Evolutionary conservation across 805 yeast species (phyloP).

Genomic region (Candida corydali): DNA sequence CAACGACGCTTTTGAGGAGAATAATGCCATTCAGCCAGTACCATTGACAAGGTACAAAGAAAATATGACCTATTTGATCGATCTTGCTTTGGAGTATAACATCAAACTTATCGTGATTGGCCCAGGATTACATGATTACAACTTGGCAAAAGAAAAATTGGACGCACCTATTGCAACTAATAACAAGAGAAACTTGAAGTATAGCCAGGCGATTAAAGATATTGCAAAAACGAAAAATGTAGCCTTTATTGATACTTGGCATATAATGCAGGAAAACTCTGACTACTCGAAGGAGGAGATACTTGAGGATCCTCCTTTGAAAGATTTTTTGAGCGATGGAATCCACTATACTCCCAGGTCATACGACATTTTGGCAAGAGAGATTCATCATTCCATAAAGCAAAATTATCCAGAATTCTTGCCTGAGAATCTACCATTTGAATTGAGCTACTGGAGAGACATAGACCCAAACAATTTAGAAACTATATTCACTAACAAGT

Average conservation of each 20-base stretch:
- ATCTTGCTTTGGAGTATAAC: slow-evolving; percentile 32
- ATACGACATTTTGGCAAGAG: slow-evolving; percentile 47
- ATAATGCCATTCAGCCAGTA: slow-evolving; percentile 37
- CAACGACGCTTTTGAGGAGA: slow-evolving; percentile 48
- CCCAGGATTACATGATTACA: slow-evolving; percentile 55
- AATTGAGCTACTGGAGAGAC: slow-evolving; percentile 41
- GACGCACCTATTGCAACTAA: slow-evolving; percentile 21
- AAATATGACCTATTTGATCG: slow-evolving; percentile 46
- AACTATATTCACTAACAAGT: neutral
- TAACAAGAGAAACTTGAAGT: slow-evolving; percentile 40
- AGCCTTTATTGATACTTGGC: slow-evolving; percentile 57
- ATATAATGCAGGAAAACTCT: slow-evolving; percentile 31
- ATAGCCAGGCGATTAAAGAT: slow-evolving; percentile 46
- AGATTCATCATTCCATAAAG: slow-evolving; percentile 35
- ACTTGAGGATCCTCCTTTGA: slow-evolving; percentile 15
- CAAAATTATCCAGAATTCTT: slow-evolving; percentile 44
- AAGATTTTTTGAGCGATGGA: slow-evolving; percentile 40
- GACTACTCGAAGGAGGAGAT: slow-evolving; percentile 36
- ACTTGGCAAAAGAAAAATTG: slow-evolving; percentile 12
- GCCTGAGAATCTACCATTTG: slow-evolving; percentile 36
- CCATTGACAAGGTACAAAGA: slow-evolving; percentile 43
- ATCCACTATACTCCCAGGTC: slow-evolving; percentile 57
- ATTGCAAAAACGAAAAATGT: slow-evolving; percentile 45
- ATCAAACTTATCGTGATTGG: slow-evolving; percentile 58
- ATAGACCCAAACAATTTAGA: slow-evolving; percentile 13